A percentile compares a stretch with the other conserved stretches of the same genome.
phyloP scores from a whole-genome alignment of 208 protist genomes.

The Crithidia sp. region DNA sequence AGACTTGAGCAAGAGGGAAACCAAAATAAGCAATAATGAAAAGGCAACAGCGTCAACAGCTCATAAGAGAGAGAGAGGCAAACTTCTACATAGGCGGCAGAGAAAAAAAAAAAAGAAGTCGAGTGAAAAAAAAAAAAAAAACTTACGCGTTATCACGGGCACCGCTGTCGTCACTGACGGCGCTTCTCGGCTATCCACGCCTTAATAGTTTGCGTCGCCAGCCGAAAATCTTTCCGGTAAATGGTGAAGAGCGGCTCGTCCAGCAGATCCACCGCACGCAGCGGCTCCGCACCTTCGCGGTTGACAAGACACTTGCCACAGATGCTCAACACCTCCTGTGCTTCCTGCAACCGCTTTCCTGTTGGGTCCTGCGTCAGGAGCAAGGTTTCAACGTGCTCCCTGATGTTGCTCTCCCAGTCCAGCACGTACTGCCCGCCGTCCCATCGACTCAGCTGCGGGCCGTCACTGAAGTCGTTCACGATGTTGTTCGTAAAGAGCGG shows the following conservation, averaged over 20 bases:
- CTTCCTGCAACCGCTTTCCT: slow-evolving; percentile 21
- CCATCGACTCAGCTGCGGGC: slow-evolving; percentile 59
- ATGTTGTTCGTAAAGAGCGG: slow-evolving; percentile 71
- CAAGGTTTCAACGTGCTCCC: slow-evolving; percentile 49
- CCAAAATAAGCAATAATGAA: neutral
- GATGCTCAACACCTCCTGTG: slow-evolving; percentile 46
- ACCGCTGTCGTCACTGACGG: neutral
- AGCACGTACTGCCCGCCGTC: slow-evolving; percentile 37
- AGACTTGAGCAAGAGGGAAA: neutral
- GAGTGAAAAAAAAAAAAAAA: slow-evolving; percentile 5
- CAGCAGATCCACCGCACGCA: slow-evolving; percentile 45
- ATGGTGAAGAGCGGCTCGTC: slow-evolving; percentile 47
- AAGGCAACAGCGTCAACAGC: neutral
- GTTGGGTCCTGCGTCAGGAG: slow-evolving; percentile 39
- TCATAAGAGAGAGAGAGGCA: neutral
- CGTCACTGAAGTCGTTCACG: slow-evolving; percentile 79
- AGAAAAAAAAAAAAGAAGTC: neutral
- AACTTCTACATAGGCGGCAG: neutral
- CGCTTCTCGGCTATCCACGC: slow-evolving; percentile 32
- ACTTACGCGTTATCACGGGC: neutral
- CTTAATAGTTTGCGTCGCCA: slow-evolving; percentile 35
- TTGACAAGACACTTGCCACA: slow-evolving; percentile 77
- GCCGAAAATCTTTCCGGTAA: slow-evolving; percentile 30
- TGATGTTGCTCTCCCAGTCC: slow-evolving; percentile 83
- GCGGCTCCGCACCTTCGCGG: slow-evolving; percentile 30